A percentile compares a stretch with the other conserved stretches of the same genome.
These are phyloP conservation scores for Euphrasia confusa DNA, from an alignment of 257 asterid genomes.

Conservation along the genomic window DNA sequence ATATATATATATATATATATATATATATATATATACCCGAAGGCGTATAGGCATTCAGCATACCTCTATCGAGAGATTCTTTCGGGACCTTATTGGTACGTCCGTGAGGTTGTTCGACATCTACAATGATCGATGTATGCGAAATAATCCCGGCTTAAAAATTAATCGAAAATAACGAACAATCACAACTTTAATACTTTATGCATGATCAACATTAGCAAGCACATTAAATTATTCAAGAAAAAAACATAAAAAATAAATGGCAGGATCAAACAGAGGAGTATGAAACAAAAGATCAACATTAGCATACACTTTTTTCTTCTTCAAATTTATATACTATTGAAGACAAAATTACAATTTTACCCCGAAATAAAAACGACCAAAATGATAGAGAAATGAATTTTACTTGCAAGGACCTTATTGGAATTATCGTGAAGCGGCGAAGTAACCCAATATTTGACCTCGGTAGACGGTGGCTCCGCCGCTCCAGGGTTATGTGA, in stretches of 20 bases:
- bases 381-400: neutral
- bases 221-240: neutral
- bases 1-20: too few relatives aligned
- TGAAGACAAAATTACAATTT: too few relatives aligned
- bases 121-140: neutral
- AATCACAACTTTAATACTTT: too few relatives aligned
- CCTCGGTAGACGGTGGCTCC: too few relatives aligned
- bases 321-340: too few relatives aligned
- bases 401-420: constrained; percentile 12
- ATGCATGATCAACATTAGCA: too few relatives aligned
- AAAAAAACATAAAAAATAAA: neutral
- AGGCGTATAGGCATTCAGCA: too few relatives aligned
- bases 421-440: constrained; percentile 3
- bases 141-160: neutral
- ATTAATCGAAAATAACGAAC: neutral
- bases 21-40: neutral
- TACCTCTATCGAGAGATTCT: constrained; percentile 4
- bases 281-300: too few relatives aligned
- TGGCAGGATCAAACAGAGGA: too few relatives aligned
- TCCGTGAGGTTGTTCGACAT: neutral
- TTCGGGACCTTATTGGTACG: neutral
- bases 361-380: too few relatives aligned
- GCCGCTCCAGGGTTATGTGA: too few relatives aligned
- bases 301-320: too few relatives aligned
- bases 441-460: neutral